A percentile compares a stretch with the other conserved stretches of the same genome.
phyloP scores from a whole-genome alignment of 805 yeast species.

The Sugiyamaella mastotermitis region DNA sequence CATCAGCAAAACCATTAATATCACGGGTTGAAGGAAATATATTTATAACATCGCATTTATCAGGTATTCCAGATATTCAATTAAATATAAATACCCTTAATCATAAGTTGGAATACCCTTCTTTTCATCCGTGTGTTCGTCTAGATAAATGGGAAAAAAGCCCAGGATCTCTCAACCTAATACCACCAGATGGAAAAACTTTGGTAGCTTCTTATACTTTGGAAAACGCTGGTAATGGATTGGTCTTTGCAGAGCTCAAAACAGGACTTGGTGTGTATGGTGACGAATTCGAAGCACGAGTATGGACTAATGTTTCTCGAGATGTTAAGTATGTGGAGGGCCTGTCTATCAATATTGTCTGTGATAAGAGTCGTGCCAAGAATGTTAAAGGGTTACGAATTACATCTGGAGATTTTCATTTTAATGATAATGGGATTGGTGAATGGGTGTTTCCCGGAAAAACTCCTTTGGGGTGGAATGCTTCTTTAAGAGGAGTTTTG shows the following conservation, averaged over 20 bases:
- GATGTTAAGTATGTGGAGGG: slow-evolving; percentile 44
- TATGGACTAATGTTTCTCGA: slow-evolving; percentile 42
- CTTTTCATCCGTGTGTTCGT: slow-evolving; percentile 67
- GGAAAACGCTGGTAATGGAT: slow-evolving; percentile 40
- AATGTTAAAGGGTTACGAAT: slow-evolving; percentile 50
- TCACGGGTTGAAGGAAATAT: slow-evolving; percentile 53
- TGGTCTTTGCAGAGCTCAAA: slow-evolving; percentile 49
- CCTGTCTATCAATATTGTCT: slow-evolving; percentile 38
- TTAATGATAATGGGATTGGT: slow-evolving; percentile 45
- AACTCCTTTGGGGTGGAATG: slow-evolving; percentile 57
- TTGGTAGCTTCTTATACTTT: slow-evolving; percentile 57
- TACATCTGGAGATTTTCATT: slow-evolving; percentile 72
- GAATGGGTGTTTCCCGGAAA: slow-evolving; percentile 64
- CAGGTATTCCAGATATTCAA: slow-evolving; percentile 71
- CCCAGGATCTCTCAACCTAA: slow-evolving; percentile 52
- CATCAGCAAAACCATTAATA: slow-evolving; percentile 21
- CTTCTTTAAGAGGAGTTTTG: slow-evolving; percentile 59
- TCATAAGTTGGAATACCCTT: slow-evolving; percentile 48
- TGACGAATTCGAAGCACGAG: slow-evolving; percentile 59
- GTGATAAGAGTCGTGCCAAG: slow-evolving; percentile 21
- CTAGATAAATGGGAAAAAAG: slow-evolving; percentile 42
- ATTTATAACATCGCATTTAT: slow-evolving; percentile 58
- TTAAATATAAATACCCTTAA: slow-evolving; percentile 41
- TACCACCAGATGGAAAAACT: slow-evolving; percentile 85
- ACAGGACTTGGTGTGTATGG: slow-evolving; percentile 46